Conservation (phyloP, 2,329 filamentous ascomycete species). For the Monosporascus sp. region DNA sequence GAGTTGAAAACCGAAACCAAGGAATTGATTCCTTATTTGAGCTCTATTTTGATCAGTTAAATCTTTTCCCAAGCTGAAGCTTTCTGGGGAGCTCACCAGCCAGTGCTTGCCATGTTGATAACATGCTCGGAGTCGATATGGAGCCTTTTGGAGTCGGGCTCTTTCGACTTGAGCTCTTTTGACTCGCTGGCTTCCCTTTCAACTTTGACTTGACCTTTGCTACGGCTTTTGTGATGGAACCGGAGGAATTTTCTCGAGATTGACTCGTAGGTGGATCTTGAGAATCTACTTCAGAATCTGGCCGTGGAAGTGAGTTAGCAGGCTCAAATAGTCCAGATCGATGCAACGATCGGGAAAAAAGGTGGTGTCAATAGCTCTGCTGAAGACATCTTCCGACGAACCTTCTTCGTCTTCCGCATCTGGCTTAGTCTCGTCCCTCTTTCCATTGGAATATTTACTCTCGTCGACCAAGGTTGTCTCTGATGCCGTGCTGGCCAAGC, state of each 20-base stretch:
- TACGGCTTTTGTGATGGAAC: conserved; percentile 9
- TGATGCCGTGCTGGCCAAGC: conserved; percentile 12
- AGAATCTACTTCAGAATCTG: conserved; percentile 4
- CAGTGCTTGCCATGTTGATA: conserved; percentile 10
- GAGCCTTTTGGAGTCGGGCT: conserved; percentile 2
- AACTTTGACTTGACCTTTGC: conserved; percentile 17
- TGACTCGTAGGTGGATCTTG: conserved; percentile 4
- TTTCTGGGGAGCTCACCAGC: conserved; percentile 5
- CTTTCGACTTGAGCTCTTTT: conserved; percentile 6
- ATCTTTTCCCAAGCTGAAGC: background rate
- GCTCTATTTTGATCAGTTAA: conserved; percentile 1
- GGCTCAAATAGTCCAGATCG: too few relatives aligned
- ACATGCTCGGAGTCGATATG: conserved; percentile 10
- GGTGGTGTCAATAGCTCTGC: too few relatives aligned
- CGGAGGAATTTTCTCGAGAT: conserved; percentile 2
- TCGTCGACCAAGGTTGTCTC: conserved; percentile 15
- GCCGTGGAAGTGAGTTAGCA: background rate
- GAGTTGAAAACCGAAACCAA: background rate
- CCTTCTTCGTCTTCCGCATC: conserved; percentile 6
- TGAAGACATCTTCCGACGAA: conserved; percentile 1
- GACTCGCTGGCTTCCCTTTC: conserved; percentile 3
- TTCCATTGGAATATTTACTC: background rate
- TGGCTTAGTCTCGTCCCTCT: background rate
- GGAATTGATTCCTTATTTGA: background rate
- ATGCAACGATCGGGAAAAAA: too few relatives aligned